A percentile compares a stretch with the other conserved stretches of the same genome.
Conservation (phyloP, 208 protist species). For the Wallacemonas sp. region DNA sequence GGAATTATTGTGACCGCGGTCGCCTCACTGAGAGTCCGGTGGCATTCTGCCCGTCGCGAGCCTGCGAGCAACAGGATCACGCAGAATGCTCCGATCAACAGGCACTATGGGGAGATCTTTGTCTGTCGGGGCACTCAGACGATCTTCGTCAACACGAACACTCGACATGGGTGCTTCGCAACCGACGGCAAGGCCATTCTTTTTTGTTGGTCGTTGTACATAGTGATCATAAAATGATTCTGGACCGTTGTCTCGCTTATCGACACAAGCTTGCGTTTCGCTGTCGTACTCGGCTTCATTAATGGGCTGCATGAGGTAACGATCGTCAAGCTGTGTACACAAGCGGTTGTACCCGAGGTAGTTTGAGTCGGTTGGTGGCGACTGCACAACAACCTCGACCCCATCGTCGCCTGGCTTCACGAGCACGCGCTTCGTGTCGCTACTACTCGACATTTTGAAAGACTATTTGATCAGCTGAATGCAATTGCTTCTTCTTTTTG, state of each 20-base stretch:
- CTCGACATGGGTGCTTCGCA: slow-evolving; percentile 39
- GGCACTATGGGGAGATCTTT: slow-evolving; percentile 29
- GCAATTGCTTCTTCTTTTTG: no score
- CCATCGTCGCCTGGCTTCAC: slow-evolving; percentile 15
- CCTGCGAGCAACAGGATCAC: slow-evolving; percentile 37
- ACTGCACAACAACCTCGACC: slow-evolving; percentile 37
- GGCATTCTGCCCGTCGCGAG: slow-evolving; percentile 42
- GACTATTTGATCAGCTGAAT: no score
- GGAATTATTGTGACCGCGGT: no score
- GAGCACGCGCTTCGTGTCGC: background rate
- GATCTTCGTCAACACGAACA: slow-evolving; percentile 29
- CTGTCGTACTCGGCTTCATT: slow-evolving; percentile 77
- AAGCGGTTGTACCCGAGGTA: slow-evolving; percentile 56
- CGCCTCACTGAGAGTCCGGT: background rate
- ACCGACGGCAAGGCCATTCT: slow-evolving; percentile 46
- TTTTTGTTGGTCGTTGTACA: slow-evolving; percentile 35
- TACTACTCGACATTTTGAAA: background rate
- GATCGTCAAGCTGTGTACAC: slow-evolving; percentile 44
- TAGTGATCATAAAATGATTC: slow-evolving; percentile 66
- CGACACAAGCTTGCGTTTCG: slow-evolving; percentile 71
- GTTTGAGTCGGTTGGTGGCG: slow-evolving; percentile 46
- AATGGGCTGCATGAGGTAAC: slow-evolving; percentile 70
- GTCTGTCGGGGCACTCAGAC: slow-evolving; percentile 29
- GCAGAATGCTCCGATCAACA: slow-evolving; percentile 26
- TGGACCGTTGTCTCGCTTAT: slow-evolving; percentile 37